phyloP scores from a whole-genome alignment of 1,284 basidiomycete genomes.

The Bjerkandera adusta region DNA sequence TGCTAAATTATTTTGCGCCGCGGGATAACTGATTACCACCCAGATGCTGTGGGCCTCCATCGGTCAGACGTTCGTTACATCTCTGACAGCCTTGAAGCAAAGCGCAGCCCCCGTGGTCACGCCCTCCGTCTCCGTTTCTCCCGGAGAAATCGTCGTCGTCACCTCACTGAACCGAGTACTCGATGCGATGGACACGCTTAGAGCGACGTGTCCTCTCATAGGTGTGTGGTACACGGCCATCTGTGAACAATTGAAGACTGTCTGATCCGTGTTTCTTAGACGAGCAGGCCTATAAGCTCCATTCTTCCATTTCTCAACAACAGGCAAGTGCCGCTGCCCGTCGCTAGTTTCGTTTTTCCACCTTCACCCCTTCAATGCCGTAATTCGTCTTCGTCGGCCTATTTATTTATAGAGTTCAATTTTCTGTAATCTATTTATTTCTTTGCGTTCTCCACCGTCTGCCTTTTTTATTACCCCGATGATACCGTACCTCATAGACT shows the following conservation, averaged over 20 bases:
- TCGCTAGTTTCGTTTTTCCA: not conserved
- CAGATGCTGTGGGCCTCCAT: constrained; percentile 11
- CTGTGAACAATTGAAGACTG: not conserved
- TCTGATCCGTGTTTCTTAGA: not conserved
- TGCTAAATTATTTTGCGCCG: no score
- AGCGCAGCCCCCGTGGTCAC: not conserved
- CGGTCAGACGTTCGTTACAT: constrained; percentile 10
- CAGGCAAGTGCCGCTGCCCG: not conserved
- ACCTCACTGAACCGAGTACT: constrained; percentile 17
- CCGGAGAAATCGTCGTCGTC: constrained; percentile 14
- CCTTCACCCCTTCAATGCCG: no score
- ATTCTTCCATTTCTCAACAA: constrained; percentile 4
- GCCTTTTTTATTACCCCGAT: not conserved
- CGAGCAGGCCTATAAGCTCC: constrained; percentile 13
- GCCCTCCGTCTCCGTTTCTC: constrained; percentile 6
- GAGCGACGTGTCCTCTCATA: constrained; percentile 9
- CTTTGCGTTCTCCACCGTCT: not conserved
- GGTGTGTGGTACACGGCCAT: no score
- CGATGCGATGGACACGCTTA: constrained; percentile 18
- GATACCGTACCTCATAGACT: not conserved
- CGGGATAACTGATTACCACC: constrained; percentile 5
- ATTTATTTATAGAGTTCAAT: not conserved
- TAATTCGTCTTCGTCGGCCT: not conserved
- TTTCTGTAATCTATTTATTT: not conserved
- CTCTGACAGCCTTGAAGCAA: constrained; percentile 9